Evolutionary conservation across 768 basidiomycete genomes (phyloP).

Genomic region (Leccinellum albellum): DNA sequence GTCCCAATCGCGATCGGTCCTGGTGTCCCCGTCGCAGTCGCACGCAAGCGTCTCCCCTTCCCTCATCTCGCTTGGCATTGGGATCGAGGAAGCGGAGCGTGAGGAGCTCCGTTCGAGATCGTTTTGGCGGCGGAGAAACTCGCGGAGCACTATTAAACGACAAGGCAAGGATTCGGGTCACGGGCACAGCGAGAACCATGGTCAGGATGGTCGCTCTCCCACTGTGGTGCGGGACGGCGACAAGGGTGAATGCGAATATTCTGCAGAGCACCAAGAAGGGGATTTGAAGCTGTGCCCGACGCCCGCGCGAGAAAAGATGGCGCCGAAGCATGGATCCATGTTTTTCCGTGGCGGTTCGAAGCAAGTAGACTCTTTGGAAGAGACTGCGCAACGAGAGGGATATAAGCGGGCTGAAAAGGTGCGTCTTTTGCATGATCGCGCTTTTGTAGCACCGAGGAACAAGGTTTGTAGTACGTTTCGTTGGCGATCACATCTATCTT

Average conservation of each 20-base stretch:
- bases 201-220: background rate
- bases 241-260: background rate
- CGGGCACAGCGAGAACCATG: background rate
- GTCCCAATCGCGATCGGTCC: conserved; percentile 15
- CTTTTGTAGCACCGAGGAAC: background rate
- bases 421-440: background rate
- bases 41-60: conserved; percentile 17
- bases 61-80: conserved; percentile 19
- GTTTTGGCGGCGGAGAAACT: conserved; percentile 16
- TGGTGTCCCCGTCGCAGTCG: conserved; percentile 16
- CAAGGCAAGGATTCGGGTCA: conserved; percentile 1
- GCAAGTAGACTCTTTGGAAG: conserved; percentile 1
- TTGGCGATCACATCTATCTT: conserved; percentile 28
- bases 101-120: conserved; percentile 18
- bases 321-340: conserved; percentile 28
- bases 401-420: conserved; percentile 31
- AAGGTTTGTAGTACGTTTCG: conserved; percentile 19
- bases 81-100: conserved; percentile 23
- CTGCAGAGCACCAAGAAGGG: background rate
- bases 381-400: conserved; percentile 13
- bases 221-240: background rate
- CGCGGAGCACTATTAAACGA: conserved; percentile 11
- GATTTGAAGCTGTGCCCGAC: background rate
- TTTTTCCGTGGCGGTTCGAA: conserved; percentile 24
- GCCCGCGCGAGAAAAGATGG: conserved; percentile 14